Conservation (phyloP, 1,139 yeast species). For the Kodamaea sp. region DNA sequence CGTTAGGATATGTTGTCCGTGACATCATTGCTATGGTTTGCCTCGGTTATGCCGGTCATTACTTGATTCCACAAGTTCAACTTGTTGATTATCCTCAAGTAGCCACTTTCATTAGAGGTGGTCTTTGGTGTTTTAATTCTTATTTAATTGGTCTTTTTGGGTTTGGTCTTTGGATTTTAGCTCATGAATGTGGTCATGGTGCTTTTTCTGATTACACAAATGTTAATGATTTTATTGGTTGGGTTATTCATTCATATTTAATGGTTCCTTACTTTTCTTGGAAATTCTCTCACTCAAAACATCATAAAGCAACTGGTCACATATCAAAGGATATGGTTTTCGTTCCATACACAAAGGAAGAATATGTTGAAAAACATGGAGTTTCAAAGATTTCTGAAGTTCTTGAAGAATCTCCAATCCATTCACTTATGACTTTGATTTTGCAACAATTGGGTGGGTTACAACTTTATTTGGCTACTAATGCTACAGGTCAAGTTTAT, state of each 20-base stretch:
- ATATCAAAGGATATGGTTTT: slow-evolving; percentile 59
- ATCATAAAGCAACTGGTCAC: slow-evolving; percentile 64
- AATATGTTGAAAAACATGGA: slow-evolving; percentile 24
- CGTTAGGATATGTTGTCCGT: slow-evolving; percentile 55
- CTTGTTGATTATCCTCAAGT: slow-evolving; percentile 28
- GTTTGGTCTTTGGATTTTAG: slow-evolving; percentile 60
- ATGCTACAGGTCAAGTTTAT: slow-evolving; percentile 52
- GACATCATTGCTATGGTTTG: slow-evolving; percentile 46
- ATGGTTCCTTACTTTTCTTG: slow-evolving; percentile 62
- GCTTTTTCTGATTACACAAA: slow-evolving; percentile 55
- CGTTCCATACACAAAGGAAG: slow-evolving; percentile 51
- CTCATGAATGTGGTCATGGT: slow-evolving; percentile 66
- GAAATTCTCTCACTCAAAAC: slow-evolving; percentile 59
- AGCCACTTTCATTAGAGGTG: slow-evolving; percentile 44
- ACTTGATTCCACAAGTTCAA: slow-evolving; percentile 46
- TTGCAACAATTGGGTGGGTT: slow-evolving; percentile 56
- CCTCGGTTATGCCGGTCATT: slow-evolving; percentile 46
- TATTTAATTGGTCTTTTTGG: slow-evolving; percentile 44
- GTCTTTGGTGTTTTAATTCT: slow-evolving; percentile 54
- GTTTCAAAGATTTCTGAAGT: slow-evolving; percentile 39
- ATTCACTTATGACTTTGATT: slow-evolving; percentile 40
- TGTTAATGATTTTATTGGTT: slow-evolving; percentile 57
- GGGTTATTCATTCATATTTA: slow-evolving; percentile 56
- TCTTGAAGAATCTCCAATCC: slow-evolving; percentile 53
- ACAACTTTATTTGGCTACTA: slow-evolving; percentile 44